Conservation (phyloP, 2,329 filamentous ascomycete genomes). For the Thermomyces lanuginosus region DNA sequence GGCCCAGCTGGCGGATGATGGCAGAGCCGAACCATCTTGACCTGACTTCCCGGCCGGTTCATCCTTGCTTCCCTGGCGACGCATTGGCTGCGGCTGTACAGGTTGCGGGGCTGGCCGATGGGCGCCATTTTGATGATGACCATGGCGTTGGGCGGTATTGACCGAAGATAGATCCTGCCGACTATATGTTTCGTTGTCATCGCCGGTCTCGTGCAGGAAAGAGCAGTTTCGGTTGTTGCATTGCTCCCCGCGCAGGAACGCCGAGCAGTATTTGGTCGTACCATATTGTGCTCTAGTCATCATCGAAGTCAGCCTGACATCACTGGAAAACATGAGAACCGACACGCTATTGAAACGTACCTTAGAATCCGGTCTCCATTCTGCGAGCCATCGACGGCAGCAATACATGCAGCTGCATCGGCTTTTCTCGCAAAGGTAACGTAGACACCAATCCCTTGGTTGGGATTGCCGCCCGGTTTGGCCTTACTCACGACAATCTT, state of each 20-base stretch:
- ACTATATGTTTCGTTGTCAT: constrained; percentile 93
- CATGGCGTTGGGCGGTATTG: constrained; percentile 71
- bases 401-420: constrained; percentile 78
- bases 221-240: constrained; percentile 96
- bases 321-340: not conserved
- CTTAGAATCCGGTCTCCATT: constrained; percentile 78
- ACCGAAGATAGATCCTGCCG: constrained; percentile 87
- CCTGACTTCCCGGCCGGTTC: constrained; percentile 44
- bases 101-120: constrained; percentile 36
- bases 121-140: constrained; percentile 33
- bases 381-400: constrained; percentile 76
- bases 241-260: constrained; percentile 82
- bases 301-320: constrained; percentile 3
- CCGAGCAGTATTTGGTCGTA: constrained; percentile 97
- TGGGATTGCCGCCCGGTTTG: constrained; percentile 53
- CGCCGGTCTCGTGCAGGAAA: constrained; percentile 95
- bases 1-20: constrained; percentile 88
- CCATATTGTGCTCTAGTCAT: constrained; percentile 50
- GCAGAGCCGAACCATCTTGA: constrained; percentile 76
- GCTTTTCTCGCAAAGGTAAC: constrained; percentile 92
- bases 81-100: constrained; percentile 42
- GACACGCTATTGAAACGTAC: constrained; percentile 37
- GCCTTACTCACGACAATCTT: constrained; percentile 98
- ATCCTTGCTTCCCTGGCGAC: constrained; percentile 54
- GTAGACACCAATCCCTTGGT: constrained; percentile 87